Evolutionary conservation across 225 moss, liverwort and hornwort species (phyloP).

Genomic region (Pseudoscleropodium purum): DNA sequence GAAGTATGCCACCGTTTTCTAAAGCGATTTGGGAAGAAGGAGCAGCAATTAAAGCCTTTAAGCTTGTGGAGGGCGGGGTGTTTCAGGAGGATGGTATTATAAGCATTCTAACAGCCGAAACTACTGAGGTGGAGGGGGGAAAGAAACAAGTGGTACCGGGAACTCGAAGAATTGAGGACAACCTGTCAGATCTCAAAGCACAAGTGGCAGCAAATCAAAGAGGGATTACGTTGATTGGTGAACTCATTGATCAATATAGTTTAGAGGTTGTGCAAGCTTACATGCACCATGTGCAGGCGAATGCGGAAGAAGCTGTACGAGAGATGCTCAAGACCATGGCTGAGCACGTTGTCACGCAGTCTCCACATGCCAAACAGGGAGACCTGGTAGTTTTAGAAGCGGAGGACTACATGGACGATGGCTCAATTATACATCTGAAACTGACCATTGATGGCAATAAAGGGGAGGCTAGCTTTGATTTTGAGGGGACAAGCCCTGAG

Average conservation of each 20-base stretch:
- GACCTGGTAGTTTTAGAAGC: conserved; percentile 64
- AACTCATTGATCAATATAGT: conserved; percentile 79
- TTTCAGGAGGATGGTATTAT: conserved; percentile 90
- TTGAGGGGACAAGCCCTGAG: conserved; percentile 85
- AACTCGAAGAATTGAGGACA: conserved; percentile 88
- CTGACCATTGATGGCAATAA: conserved; percentile 61
- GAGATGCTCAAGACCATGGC: conserved; percentile 87
- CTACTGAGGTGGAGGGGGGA: conserved; percentile 28
- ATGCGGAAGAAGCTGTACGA: conserved; percentile 92
- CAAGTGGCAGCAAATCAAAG: conserved; percentile 97
- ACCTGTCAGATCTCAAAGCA: conserved; percentile 89
- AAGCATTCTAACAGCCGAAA: conserved; percentile 53
- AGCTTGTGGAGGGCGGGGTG: conserved; percentile 74
- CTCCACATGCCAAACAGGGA: conserved; percentile 36
- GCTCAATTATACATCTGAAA: conserved; percentile 68
- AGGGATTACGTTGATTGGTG: conserved; percentile 84
- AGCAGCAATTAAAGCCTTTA: conserved; percentile 90
- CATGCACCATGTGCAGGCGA: conserved; percentile 95
- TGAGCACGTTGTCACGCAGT: conserved; percentile 22
- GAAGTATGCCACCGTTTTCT: conserved; percentile 98
- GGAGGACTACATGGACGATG: conserved; percentile 98
- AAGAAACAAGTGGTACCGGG: conserved; percentile 55
- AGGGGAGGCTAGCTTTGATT: conserved; percentile 83
- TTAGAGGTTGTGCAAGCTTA: conserved; percentile 93
- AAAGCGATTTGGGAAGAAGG: conserved; percentile 98